phyloP scores from a whole-genome alignment of 2,329 filamentous ascomycete genomes.

The Septoria linicola region DNA sequence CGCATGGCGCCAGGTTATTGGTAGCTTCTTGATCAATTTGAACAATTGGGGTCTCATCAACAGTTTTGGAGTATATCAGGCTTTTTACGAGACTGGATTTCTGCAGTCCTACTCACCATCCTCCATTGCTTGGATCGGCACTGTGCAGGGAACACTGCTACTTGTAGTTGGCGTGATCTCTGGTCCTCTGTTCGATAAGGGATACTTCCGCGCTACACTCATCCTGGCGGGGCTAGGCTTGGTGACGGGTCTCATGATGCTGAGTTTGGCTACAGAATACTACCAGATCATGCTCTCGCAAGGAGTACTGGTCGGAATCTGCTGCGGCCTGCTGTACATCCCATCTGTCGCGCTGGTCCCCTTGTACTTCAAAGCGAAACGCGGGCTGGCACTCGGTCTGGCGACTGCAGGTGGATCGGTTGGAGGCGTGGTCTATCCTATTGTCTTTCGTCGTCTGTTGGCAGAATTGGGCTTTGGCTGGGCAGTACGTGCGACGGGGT shows the following conservation, averaged over 20 bases:
- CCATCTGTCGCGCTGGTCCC: constrained; percentile 62
- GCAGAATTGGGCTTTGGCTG: constrained; percentile 53
- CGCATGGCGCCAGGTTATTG: constrained; percentile 48
- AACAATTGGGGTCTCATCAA: constrained; percentile 47
- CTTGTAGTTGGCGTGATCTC: constrained; percentile 39
- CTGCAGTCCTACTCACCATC: constrained; percentile 39
- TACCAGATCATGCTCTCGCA: constrained; percentile 51
- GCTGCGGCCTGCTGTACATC: constrained; percentile 55
- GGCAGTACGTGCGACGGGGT: constrained; percentile 53
- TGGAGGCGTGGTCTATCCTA: constrained; percentile 55
- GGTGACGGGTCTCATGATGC: constrained; percentile 30
- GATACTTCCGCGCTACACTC: constrained; percentile 42
- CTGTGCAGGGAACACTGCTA: constrained; percentile 45
- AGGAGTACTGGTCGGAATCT: constrained; percentile 42
- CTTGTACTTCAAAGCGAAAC: constrained; percentile 60
- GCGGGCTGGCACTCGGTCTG: constrained; percentile 58
- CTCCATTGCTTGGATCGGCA: constrained; percentile 48
- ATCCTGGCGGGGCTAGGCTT: constrained; percentile 55
- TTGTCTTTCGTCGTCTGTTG: constrained; percentile 51
- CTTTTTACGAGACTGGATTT: constrained; percentile 45
- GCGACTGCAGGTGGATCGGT: constrained; percentile 56
- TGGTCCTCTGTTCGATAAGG: constrained; percentile 41
- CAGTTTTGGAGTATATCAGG: constrained; percentile 47
- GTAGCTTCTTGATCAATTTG: constrained; percentile 45
- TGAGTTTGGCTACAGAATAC: constrained; percentile 40